Evolutionary conservation across 257 asterid genomes (phyloP), one percentile per base, ranked within the genome.

Genomic region (Lantana camara): DNA sequence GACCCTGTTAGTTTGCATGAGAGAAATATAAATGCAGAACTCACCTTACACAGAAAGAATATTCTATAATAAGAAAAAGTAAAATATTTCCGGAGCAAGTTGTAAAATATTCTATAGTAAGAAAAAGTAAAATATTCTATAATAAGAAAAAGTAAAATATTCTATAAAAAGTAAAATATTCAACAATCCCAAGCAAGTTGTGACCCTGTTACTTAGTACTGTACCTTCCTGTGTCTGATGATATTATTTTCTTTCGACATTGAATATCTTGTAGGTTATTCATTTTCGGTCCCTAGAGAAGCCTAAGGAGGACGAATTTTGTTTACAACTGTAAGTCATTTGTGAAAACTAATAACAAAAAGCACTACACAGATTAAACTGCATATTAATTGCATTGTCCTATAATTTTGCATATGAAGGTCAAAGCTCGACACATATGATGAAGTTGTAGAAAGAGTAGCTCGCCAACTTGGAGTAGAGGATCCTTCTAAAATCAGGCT

Each of bases 401-500:
- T 37, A 16, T 61, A 5, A 35, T 59, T 69, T 54, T 68, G 16
- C 37, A 65, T 66, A 44, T 56, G 70, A 44, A 86, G 90, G 80
- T 77, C 95, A 37, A 79, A 77, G 79, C 73, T 64, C 60, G 74
- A 77, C 59, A 79, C 80, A 4, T 86, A 83, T 68, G 95, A 86
- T 77, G 88, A 83, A 49, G 88, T 86, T 50, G 85, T 79, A 14
- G 80, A 72, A 71, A 75, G 73, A 54, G 78, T 83, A 57, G 88
- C 88, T 16, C 77, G 45, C 20, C 81, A 60, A n/a, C 85, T 83
- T 56, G 75, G 73, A 66, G 71, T 81, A 68, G 79, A 74, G 9
- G 88, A 86, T 74, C 83, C 88, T 47, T 75, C 86, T 27, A 86
- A 81, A 71, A 86, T 86, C 46, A 75, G 90, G 78, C 90, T 86